Evolutionary conservation across 768 basidiomycete genomes (phyloP).

Genomic region (Sporobolomyces phaffii): DNA sequence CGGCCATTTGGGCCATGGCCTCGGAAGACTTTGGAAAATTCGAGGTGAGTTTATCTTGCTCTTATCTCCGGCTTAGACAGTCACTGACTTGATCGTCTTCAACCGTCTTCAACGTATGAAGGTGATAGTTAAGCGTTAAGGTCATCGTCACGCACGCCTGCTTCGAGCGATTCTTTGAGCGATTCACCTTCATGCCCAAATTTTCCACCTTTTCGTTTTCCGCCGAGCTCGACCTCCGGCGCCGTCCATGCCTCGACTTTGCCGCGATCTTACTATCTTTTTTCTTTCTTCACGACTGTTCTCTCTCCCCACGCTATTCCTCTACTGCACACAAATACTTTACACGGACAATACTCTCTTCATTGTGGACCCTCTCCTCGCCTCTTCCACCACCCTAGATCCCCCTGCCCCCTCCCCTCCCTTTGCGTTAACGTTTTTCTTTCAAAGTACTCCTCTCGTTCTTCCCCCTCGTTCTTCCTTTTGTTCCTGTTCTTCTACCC

Average conservation of each 20-base stretch:
- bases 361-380: background rate
- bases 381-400: background rate
- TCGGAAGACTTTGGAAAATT: constrained; percentile 40
- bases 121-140: constrained; percentile 7
- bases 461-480: background rate
- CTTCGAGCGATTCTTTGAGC: too few relatives aligned
- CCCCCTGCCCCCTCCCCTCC: background rate
- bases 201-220: too few relatives aligned
- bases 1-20: constrained; percentile 44
- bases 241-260: background rate
- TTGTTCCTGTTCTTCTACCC: too few relatives aligned
- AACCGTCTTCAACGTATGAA: too few relatives aligned
- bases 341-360: background rate
- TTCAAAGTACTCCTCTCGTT: background rate
- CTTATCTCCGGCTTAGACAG: background rate
- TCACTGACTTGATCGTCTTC: background rate
- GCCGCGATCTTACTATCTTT: background rate
- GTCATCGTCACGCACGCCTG: too few relatives aligned
- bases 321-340: background rate
- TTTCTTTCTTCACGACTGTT: too few relatives aligned
- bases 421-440: background rate
- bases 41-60: constrained; percentile 6
- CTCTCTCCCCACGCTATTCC: too few relatives aligned
- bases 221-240: background rate
- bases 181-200: too few relatives aligned